Percentiles rank a stretch among this genome's conserved stretches.
Conservation (phyloP, 2,329 filamentous ascomycete genomes). For the Colletotrichum acutatum region DNA sequence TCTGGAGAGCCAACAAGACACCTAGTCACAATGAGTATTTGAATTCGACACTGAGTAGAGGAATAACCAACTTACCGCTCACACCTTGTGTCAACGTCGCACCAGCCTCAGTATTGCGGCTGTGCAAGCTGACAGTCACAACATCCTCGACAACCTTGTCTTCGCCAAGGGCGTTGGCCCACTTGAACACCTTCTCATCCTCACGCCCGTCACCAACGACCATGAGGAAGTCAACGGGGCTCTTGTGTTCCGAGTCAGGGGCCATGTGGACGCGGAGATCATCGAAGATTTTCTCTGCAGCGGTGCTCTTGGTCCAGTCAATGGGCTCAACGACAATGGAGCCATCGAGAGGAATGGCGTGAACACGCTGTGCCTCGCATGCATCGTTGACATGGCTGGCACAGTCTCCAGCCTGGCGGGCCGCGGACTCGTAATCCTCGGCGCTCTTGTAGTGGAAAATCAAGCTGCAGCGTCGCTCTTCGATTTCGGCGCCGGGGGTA, state of each 20-base stretch:
- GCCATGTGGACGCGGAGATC: slow-evolving; percentile 57
- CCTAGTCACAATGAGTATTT: slow-evolving; percentile 41
- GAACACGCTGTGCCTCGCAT: slow-evolving; percentile 84
- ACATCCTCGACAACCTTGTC: slow-evolving; percentile 73
- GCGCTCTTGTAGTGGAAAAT: slow-evolving; percentile 91
- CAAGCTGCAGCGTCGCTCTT: slow-evolving; percentile 91
- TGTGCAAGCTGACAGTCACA: slow-evolving; percentile 87
- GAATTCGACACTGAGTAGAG: fast-evolving
- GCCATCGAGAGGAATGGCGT: slow-evolving; percentile 83
- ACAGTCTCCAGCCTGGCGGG: slow-evolving; percentile 86
- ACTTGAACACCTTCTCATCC: slow-evolving; percentile 92
- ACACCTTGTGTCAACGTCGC: slow-evolving; percentile 91
- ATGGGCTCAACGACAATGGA: slow-evolving; percentile 86
- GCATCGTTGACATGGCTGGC: slow-evolving; percentile 96
- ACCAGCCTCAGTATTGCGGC: slow-evolving; percentile 86
- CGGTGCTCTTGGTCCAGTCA: slow-evolving; percentile 89
- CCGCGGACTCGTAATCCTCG: slow-evolving; percentile 79
- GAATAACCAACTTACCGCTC: slow-evolving; percentile 72
- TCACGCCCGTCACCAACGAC: slow-evolving; percentile 92
- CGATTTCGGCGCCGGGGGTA: slow-evolving; percentile 86
- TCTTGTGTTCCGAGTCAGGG: slow-evolving; percentile 45
- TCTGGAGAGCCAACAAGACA: slow-evolving; percentile 55
- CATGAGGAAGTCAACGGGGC: slow-evolving; percentile 84
- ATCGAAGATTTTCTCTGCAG: slow-evolving; percentile 79
- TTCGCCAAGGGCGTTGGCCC: slow-evolving; percentile 83